phyloP scores from a whole-genome alignment of 225 moss, liverwort and hornwort genomes.

The Pseudoscleropodium purum region DNA sequence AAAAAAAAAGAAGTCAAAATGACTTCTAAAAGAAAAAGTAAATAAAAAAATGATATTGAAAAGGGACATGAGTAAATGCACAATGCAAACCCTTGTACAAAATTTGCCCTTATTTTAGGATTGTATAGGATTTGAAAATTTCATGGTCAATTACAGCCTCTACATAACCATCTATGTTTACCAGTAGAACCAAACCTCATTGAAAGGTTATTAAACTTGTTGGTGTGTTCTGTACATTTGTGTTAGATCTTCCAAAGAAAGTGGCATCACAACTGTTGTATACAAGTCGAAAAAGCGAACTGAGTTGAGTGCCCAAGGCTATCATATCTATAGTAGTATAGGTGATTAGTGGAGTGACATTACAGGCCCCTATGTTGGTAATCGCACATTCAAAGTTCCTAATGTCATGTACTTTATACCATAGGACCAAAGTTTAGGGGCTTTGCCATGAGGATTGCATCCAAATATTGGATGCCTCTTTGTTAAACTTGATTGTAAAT shows the following conservation, averaged over 20 bases:
- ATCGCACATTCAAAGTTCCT: slow-evolving; percentile 72
- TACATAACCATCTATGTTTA: too few relatives aligned
- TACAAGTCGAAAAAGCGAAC: slow-evolving; percentile 57
- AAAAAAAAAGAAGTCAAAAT: not conserved
- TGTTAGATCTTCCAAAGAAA: not conserved
- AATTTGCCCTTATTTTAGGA: not conserved
- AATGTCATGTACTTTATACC: slow-evolving; percentile 71
- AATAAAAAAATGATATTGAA: not conserved
- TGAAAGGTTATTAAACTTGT: not conserved
- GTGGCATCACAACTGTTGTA: slow-evolving; percentile 19
- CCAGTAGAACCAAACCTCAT: fast-evolving
- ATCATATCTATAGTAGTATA: slow-evolving; percentile 36
- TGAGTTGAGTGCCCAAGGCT: slow-evolving; percentile 38
- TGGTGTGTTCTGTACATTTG: not conserved
- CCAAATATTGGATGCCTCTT: too few relatives aligned
- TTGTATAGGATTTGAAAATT: not conserved
- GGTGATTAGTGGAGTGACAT: slow-evolving; percentile 89
- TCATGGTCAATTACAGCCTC: fast-evolving
- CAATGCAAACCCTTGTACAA: not conserved
- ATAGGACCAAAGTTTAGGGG: not conserved
- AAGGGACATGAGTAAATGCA: not conserved
- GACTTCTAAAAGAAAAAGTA: too few relatives aligned
- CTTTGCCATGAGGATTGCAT: not conserved
- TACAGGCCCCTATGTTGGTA: slow-evolving; percentile 37
- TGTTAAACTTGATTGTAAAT: not conserved